Percentiles rank a stretch among this genome's conserved stretches.
These are phyloP conservation scores for Luffa aegyptiaca DNA, from an alignment of 306 rosid species.

Conservation along the genomic window DNA sequence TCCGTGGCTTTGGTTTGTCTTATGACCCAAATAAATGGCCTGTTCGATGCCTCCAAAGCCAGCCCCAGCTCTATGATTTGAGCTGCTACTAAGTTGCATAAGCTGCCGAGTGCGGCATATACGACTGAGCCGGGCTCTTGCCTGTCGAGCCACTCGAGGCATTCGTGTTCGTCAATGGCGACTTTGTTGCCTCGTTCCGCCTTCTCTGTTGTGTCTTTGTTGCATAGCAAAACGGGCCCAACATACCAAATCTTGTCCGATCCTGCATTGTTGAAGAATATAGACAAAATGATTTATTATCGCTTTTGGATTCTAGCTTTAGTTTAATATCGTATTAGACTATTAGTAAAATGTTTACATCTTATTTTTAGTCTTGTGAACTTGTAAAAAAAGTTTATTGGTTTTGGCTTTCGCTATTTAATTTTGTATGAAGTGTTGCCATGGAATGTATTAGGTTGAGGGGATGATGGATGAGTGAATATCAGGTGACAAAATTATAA, in stretches of 20 bases:
- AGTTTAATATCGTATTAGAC: too few species aligned
- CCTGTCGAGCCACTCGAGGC: conserved; percentile 40
- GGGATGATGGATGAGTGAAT: too few species aligned
- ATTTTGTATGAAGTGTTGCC: too few species aligned
- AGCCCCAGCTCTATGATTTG: conserved; percentile 22
- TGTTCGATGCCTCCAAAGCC: conserved; percentile 24
- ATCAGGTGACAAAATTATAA: too few species aligned
- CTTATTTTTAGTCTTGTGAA: too few species aligned
- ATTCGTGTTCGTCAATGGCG: conserved; percentile 17
- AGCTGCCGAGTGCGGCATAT: conserved; percentile 42
- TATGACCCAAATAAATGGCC: conserved; percentile 27
- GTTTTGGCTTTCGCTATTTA: too few species aligned
- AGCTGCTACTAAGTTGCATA: conserved; percentile 2
- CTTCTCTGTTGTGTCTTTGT: conserved; percentile 33
- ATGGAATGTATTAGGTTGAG: too few species aligned
- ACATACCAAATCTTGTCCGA: conserved; percentile 42
- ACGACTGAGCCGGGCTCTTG: conserved; percentile 24
- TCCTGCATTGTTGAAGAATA: neutral
- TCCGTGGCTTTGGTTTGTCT: neutral
- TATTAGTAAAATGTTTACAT: too few species aligned
- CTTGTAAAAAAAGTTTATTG: too few species aligned
- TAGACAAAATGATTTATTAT: too few species aligned
- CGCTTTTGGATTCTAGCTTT: too few species aligned
- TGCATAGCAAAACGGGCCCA: conserved; percentile 27
- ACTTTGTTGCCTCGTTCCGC: conserved; percentile 39